Percentiles rank a stretch among this genome's conserved stretches.
Conservation (phyloP, 2,329 filamentous ascomycete species). For the Ustulina deusta region DNA sequence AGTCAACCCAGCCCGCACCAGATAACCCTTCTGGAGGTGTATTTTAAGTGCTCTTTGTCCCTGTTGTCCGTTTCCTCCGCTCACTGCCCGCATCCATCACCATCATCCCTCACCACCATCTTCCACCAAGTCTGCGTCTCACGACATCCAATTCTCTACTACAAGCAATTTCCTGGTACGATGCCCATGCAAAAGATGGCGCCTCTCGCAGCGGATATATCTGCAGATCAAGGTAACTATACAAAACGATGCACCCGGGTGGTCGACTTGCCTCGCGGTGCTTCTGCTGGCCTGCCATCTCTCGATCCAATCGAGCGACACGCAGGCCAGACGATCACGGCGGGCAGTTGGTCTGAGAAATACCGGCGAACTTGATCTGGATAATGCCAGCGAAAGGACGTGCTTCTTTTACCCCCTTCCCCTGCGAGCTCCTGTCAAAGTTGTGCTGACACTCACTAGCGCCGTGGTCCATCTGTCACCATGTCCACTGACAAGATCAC, state of each 20-base stretch:
- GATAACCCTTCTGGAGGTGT: too few species aligned
- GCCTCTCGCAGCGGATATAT: conserved; percentile 35
- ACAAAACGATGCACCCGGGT: conserved; percentile 37
- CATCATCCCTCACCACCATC: background rate
- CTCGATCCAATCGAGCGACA: conserved; percentile 21
- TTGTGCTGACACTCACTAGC: conserved; percentile 63
- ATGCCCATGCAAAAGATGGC: conserved; percentile 31
- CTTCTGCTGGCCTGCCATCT: conserved; percentile 19
- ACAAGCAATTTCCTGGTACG: conserved; percentile 28
- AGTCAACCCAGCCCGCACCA: background rate
- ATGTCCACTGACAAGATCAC: conserved; percentile 90
- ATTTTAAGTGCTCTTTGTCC: too few species aligned
- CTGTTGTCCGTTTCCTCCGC: too few species aligned
- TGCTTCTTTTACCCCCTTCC: conserved; percentile 72
- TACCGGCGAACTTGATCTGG: conserved; percentile 79
- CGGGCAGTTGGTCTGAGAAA: conserved; percentile 37
- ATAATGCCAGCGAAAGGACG: conserved; percentile 90
- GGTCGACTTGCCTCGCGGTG: conserved; percentile 30
- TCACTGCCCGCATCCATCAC: too few species aligned
- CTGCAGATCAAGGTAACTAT: conserved; percentile 38
- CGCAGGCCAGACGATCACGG: conserved; percentile 17
- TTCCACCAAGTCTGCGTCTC: background rate
- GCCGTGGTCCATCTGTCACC: conserved; percentile 57
- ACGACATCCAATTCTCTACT: background rate
- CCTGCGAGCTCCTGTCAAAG: conserved; percentile 44